Evolutionary conservation across 208 protist genomes (phyloP).

Genomic region (Trypanosomatidae sp.): DNA sequence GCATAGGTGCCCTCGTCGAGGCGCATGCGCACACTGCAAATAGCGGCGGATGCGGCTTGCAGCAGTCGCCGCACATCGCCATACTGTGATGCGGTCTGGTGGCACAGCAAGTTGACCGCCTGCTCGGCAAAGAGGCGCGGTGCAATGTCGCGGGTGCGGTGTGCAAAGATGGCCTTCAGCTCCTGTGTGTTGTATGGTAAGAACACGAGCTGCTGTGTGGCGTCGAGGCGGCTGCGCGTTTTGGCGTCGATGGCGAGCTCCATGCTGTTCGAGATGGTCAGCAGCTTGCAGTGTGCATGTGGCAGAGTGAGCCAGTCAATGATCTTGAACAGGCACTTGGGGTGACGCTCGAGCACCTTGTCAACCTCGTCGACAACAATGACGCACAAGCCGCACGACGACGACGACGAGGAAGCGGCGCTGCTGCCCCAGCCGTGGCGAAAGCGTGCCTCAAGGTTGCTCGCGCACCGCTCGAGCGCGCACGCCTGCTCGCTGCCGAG

Average conservation of each 20-base stretch:
- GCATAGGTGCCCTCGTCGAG: slow-evolving; percentile 36
- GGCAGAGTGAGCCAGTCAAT: slow-evolving; percentile 81
- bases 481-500: slow-evolving; percentile 35
- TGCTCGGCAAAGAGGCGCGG: slow-evolving; percentile 69
- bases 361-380: slow-evolving; percentile 87
- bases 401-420: no score
- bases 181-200: slow-evolving; percentile 61
- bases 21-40: slow-evolving; percentile 73
- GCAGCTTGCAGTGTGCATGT: slow-evolving; percentile 67
- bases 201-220: slow-evolving; percentile 75
- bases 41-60: slow-evolving; percentile 67
- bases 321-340: slow-evolving; percentile 69
- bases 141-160: slow-evolving; percentile 36
- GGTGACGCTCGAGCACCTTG: slow-evolving; percentile 68
- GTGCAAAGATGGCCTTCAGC: slow-evolving; percentile 54
- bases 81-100: slow-evolving; percentile 76
- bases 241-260: slow-evolving; percentile 74
- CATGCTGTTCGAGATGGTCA: slow-evolving; percentile 86
- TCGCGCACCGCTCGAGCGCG: slow-evolving; percentile 40
- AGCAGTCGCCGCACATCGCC: slow-evolving; percentile 82
- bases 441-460: slow-evolving; percentile 71
- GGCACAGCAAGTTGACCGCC: slow-evolving; percentile 68
- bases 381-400: slow-evolving; percentile 31
- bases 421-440: slow-evolving; percentile 40
- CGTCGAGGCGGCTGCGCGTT: slow-evolving; percentile 67